Percentiles rank a stretch among this genome's conserved stretches.
Evolutionary conservation across 257 asterid species (phyloP).

Genomic region (Parsonsia alboflavescens): DNA sequence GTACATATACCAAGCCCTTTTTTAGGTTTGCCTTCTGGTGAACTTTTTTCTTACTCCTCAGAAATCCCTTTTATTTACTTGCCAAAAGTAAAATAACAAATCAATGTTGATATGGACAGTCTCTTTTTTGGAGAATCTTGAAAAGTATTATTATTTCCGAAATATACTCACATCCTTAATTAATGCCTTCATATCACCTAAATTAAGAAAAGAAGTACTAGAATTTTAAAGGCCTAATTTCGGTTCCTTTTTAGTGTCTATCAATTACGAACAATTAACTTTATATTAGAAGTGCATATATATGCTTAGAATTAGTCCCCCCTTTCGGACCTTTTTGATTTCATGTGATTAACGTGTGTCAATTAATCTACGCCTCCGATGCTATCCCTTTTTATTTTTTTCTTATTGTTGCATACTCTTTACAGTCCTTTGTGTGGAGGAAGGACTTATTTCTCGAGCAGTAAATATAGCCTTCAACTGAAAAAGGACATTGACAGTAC

Average conservation of each 20-base stretch:
- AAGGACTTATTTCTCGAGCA: too few species aligned
- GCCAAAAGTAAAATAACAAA: neutral
- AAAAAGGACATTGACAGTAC: constrained; percentile 10
- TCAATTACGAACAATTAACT: too few species aligned
- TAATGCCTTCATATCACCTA: neutral
- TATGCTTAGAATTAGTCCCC: too few species aligned
- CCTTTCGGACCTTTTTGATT: too few species aligned
- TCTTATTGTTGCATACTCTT: neutral
- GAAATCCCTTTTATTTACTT: neutral
- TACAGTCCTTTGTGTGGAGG: neutral
- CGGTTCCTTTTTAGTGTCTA: neutral
- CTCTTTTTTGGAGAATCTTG: neutral
- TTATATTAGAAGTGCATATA: too few species aligned
- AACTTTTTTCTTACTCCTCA: neutral
- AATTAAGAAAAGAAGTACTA: neutral
- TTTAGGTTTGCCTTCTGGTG: neutral
- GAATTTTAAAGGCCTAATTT: neutral
- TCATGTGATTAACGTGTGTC: too few species aligned
- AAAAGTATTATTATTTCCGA: neutral
- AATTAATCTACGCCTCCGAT: too few species aligned
- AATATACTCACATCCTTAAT: neutral
- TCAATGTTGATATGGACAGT: neutral
- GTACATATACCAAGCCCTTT: neutral
- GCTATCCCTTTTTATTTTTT: too few species aligned
- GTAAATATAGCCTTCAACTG: too few species aligned